Conservation (phyloP, 495 filamentous ascomycete genomes). For the Parathielavia appendiculata region DNA sequence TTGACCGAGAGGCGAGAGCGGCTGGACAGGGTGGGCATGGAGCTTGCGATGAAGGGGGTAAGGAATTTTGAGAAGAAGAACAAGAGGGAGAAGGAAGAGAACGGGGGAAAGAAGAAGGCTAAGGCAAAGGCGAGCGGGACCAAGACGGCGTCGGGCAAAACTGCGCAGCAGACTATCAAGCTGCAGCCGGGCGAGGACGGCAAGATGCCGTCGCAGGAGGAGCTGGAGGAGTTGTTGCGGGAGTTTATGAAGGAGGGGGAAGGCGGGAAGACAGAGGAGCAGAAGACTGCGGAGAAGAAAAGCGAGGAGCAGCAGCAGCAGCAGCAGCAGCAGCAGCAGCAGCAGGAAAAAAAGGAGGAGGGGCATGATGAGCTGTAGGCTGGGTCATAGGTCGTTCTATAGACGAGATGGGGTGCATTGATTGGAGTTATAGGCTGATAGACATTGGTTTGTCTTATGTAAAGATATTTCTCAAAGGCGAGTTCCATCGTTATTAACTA, state of each 20-base stretch:
- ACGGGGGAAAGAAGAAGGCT: background rate
- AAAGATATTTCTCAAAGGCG: background rate
- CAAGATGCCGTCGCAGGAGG: conserved; percentile 39
- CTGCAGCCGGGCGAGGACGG: conserved; percentile 37
- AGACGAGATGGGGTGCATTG: background rate
- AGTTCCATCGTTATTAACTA: too few species aligned
- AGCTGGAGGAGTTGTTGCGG: conserved; percentile 48
- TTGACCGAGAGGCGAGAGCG: conserved; percentile 54
- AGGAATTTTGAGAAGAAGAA: conserved; percentile 51
- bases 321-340: background rate
- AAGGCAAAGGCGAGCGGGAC: background rate
- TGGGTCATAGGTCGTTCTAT: background rate
- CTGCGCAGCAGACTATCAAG: conserved; percentile 35
- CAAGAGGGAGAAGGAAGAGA: conserved; percentile 37
- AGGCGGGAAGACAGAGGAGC: conserved; percentile 24
- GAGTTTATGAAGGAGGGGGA: conserved; percentile 37
- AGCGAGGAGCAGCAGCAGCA: conserved; percentile 15
- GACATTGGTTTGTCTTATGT: background rate
- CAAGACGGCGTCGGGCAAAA: conserved; percentile 34
- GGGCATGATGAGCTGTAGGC: conserved; percentile 49
- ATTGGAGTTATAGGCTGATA: background rate
- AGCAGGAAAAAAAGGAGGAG: conserved; percentile 21
- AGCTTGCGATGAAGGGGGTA: conserved; percentile 68
- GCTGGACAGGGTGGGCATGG: conserved; percentile 60
- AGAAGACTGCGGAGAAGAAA: conserved; percentile 27